Evolutionary conservation across 768 basidiomycete species (phyloP).

Genomic region (Tricholoma flavovirens): DNA sequence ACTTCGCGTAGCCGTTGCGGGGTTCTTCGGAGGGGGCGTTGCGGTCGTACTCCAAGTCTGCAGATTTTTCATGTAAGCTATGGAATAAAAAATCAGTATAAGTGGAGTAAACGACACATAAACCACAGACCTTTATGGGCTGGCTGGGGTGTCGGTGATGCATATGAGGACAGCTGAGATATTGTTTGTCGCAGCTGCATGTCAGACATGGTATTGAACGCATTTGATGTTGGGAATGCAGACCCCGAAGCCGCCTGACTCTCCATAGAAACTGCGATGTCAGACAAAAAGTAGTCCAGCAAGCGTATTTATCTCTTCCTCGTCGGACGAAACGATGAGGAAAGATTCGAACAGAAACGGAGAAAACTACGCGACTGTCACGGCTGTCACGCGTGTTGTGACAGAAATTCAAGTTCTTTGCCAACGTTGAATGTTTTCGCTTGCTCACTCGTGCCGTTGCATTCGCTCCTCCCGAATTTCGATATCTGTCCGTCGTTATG

Average conservation of each 20-base stretch:
- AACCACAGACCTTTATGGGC: slow-evolving; percentile 29
- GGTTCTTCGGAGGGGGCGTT: slow-evolving; percentile 44
- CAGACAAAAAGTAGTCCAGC: no score
- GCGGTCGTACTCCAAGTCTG: slow-evolving; percentile 62
- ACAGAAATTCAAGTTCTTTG: neutral
- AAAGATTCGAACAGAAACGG: no score
- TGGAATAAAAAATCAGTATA: slow-evolving; percentile 4
- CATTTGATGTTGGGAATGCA: slow-evolving; percentile 20
- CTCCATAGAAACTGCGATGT: slow-evolving; percentile 12
- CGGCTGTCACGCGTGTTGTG: slow-evolving; percentile 5
- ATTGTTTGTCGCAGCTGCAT: slow-evolving; percentile 60
- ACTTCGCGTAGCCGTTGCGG: slow-evolving; percentile 34
- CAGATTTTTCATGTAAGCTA: slow-evolving; percentile 65
- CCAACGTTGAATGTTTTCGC: slow-evolving; percentile 3
- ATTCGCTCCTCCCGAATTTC: slow-evolving; percentile 3
- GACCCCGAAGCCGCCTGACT: slow-evolving; percentile 18
- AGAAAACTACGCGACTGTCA: slow-evolving; percentile 10
- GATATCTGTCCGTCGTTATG: slow-evolving; percentile 3
- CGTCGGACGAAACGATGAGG: no score
- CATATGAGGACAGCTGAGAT: slow-evolving; percentile 42
- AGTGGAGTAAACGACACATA: neutral
- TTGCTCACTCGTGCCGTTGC: slow-evolving; percentile 5
- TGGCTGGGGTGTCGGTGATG: slow-evolving; percentile 33
- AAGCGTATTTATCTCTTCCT: no score
- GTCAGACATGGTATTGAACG: slow-evolving; percentile 48